These are phyloP conservation scores for Tolypocladium ovalisporum DNA, from an alignment of 2,329 filamentous ascomycete genomes.

Conservation along the genomic window DNA sequence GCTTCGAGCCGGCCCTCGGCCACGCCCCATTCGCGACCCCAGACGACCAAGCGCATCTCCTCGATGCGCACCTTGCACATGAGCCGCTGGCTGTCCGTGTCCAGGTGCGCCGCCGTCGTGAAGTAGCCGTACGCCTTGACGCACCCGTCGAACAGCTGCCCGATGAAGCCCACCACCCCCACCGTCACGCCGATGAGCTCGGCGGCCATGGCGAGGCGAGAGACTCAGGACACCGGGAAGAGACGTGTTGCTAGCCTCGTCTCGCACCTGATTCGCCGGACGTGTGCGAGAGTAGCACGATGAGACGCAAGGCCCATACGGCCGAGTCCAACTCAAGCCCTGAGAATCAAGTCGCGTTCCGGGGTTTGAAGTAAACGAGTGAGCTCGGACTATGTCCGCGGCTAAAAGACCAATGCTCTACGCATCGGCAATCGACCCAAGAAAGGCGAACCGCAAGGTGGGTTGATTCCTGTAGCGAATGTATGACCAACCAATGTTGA, in stretches of 20 bases:
- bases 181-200: slow-evolving; percentile 31
- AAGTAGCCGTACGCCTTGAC: slow-evolving; percentile 34
- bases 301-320: not conserved
- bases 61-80: slow-evolving; percentile 38
- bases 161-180: slow-evolving; percentile 31
- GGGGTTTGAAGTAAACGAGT: not conserved
- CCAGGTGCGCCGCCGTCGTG: slow-evolving; percentile 28
- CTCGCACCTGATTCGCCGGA: not conserved
- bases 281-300: not conserved
- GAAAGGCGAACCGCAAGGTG: not conserved
- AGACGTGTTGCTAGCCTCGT: not conserved
- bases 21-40: slow-evolving; percentile 37
- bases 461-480: not conserved
- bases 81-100: slow-evolving; percentile 29
- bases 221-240: not conserved
- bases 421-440: not conserved
- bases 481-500: not conserved
- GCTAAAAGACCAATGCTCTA: not conserved
- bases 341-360: not conserved
- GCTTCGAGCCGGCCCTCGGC: slow-evolving; percentile 32
- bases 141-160: slow-evolving; percentile 35
- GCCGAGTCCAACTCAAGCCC: not conserved
- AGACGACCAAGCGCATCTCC: slow-evolving; percentile 35
- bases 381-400: not conserved
- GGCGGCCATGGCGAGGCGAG: slow-evolving; percentile 15